phyloP scores from a whole-genome alignment of 108 stramenopile species.

The Nannochloropsis gaditana region DNA sequence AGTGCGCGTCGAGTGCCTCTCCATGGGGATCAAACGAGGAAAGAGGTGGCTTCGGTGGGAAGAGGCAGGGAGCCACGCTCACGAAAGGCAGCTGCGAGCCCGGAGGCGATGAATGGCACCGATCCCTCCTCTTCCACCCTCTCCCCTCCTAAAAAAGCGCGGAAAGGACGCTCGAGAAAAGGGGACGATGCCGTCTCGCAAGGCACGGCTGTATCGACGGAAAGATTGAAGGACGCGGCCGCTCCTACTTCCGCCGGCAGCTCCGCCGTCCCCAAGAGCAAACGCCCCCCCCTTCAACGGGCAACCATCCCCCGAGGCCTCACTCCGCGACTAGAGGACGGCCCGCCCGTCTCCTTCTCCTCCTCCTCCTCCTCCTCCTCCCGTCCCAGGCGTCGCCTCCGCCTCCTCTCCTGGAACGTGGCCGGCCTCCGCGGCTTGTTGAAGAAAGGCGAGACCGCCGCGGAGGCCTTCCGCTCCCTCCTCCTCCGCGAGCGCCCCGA shows the following conservation, averaged over 20 bases:
- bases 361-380: background rate
- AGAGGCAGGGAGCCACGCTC: too few species aligned
- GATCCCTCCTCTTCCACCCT: too few species aligned
- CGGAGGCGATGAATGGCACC: too few species aligned
- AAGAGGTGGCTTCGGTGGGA: too few species aligned
- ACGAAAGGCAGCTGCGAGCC: too few species aligned
- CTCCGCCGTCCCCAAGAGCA: background rate
- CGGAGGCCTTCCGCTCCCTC: constrained; percentile 30
- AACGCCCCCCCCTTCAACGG: background rate
- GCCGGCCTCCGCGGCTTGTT: constrained; percentile 42
- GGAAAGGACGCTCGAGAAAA: too few species aligned
- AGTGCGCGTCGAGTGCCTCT: too few species aligned
- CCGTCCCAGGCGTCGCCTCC: constrained; percentile 14
- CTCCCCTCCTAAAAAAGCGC: too few species aligned
- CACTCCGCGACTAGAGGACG: background rate
- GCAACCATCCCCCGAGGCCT: background rate
- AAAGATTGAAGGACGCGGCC: background rate
- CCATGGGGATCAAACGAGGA: too few species aligned
- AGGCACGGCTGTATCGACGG: too few species aligned
- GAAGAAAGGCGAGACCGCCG: constrained; percentile 29
- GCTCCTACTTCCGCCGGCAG: background rate
- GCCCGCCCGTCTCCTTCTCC: background rate
- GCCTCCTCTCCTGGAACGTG: constrained; percentile 48
- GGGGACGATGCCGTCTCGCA: too few species aligned
- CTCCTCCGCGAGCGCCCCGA: constrained; percentile 38